These are phyloP conservation scores for Pichia nakasei DNA, from an alignment of 805 yeast genomes.

Conservation along the genomic window DNA sequence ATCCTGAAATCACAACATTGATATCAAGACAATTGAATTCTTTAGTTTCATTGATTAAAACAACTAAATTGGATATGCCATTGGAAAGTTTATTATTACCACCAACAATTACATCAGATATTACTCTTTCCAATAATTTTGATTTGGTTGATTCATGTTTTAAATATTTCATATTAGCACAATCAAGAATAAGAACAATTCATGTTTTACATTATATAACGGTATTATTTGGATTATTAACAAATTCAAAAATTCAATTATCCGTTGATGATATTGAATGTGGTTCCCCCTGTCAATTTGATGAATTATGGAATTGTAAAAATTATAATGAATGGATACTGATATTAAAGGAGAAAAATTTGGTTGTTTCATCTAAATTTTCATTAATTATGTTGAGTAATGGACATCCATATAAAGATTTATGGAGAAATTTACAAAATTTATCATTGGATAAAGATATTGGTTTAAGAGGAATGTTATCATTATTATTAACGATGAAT, in stretches of 20 bases:
- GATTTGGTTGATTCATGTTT: conserved; percentile 31
- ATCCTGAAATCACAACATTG: conserved; percentile 38
- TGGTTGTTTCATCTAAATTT: conserved; percentile 44
- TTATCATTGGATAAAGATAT: conserved; percentile 31
- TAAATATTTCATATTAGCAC: conserved; percentile 46
- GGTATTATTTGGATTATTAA: conserved; percentile 36
- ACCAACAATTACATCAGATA: conserved; percentile 26
- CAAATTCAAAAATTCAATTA: conserved; percentile 35
- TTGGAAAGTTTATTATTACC: conserved; percentile 38
- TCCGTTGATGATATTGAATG: conserved; percentile 40
- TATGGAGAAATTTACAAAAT: conserved; percentile 40
- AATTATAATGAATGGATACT: conserved; percentile 44
- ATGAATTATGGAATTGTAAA: conserved; percentile 50
- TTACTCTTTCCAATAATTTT: conserved; percentile 10
- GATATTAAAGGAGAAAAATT: conserved; percentile 27
- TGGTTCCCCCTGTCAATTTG: conserved; percentile 57
- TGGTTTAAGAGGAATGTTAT: conserved; percentile 42
- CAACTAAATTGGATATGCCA: conserved; percentile 44
- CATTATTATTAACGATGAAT: conserved; percentile 56
- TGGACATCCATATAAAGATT: conserved; percentile 42
- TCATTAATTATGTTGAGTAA: conserved; percentile 50
- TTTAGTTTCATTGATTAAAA: conserved; percentile 44
- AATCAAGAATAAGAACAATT: conserved; percentile 46
- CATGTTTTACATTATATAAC: conserved; percentile 43
- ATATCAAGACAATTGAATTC: conserved; percentile 46